Percentiles rank a stretch among this genome's conserved stretches.
Evolutionary conservation across 495 filamentous ascomycete species (phyloP).

Genomic region (Xylaria bambusicola): DNA sequence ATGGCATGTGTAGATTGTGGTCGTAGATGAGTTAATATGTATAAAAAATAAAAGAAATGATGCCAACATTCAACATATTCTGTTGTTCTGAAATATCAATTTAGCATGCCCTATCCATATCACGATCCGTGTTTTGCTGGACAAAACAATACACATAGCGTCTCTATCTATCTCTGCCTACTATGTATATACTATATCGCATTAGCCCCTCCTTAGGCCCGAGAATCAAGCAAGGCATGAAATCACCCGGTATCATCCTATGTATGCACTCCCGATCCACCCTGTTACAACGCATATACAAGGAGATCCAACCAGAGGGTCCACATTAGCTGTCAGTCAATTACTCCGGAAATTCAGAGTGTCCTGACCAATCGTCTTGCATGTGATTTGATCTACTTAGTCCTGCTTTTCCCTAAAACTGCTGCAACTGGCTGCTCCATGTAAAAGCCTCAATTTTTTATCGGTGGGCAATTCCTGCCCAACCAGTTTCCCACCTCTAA

Average conservation of each 20-base stretch:
- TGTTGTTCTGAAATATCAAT: no score
- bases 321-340: not conserved
- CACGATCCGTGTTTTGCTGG: conserved; percentile 7
- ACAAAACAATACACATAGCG: not conserved
- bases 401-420: not conserved
- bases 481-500: not conserved
- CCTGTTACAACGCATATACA: not conserved
- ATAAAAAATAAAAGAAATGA: conserved; percentile 11
- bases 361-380: not conserved
- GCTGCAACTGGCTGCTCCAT: not conserved
- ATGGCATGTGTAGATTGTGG: conserved; percentile 68
- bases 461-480: not conserved
- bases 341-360: not conserved
- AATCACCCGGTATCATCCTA: no score
- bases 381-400: not conserved
- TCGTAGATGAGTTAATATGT: conserved; percentile 33
- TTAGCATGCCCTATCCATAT: not conserved
- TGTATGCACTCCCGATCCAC: not conserved
- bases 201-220: no score
- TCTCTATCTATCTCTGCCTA: not conserved
- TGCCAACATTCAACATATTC: not conserved
- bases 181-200: no score
- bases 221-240: not conserved
- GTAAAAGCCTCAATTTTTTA: not conserved
- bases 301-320: not conserved